Evolutionary conservation across 2,329 filamentous ascomycete species (phyloP).

Genomic region (Ilyonectria mors-panacis): DNA sequence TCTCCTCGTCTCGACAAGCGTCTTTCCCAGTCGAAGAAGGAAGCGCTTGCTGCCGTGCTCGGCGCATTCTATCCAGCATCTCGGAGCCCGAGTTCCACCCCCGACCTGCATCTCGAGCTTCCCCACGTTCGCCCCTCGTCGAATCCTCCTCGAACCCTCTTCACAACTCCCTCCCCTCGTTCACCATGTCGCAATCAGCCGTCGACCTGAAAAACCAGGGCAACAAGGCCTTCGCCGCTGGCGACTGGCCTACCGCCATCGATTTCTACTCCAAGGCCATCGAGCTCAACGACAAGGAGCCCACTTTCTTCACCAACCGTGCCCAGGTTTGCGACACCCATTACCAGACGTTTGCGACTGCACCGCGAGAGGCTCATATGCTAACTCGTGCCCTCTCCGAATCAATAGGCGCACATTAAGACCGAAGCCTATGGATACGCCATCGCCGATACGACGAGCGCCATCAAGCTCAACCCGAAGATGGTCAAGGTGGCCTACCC

Average conservation of each 20-base stretch:
- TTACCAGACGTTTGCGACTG: not conserved
- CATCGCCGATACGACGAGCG: conserved; percentile 90
- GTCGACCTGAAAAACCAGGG: conserved; percentile 91
- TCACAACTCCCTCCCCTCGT: conserved; percentile 34
- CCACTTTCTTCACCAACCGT: conserved; percentile 93
- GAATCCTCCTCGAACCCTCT: conserved; percentile 11
- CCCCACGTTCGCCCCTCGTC: conserved; percentile 23
- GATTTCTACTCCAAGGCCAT: conserved; percentile 92
- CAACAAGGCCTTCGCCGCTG: conserved; percentile 90
- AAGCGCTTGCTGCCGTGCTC: conserved; percentile 33
- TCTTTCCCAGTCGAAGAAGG: not conserved
- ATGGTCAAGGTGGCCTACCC: conserved; percentile 82
- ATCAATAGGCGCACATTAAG: conserved; percentile 87
- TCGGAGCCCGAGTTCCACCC: conserved; percentile 35
- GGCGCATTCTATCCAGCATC: conserved; percentile 43
- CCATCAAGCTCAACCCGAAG: conserved; percentile 88
- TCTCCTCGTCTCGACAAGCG: not conserved
- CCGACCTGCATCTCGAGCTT: conserved; percentile 32
- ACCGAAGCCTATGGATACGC: conserved; percentile 96
- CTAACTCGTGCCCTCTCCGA: conserved; percentile 54
- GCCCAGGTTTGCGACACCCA: conserved; percentile 79
- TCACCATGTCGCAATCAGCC: conserved; percentile 73
- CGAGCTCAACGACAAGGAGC: conserved; percentile 83
- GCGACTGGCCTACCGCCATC: conserved; percentile 88
- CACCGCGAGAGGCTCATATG: conserved; percentile 52